Evolutionary conservation across 805 yeast genomes (phyloP), one percentile per base, ranked within the genome.

Genomic region (Tetrapisispora taiwanensis): DNA sequence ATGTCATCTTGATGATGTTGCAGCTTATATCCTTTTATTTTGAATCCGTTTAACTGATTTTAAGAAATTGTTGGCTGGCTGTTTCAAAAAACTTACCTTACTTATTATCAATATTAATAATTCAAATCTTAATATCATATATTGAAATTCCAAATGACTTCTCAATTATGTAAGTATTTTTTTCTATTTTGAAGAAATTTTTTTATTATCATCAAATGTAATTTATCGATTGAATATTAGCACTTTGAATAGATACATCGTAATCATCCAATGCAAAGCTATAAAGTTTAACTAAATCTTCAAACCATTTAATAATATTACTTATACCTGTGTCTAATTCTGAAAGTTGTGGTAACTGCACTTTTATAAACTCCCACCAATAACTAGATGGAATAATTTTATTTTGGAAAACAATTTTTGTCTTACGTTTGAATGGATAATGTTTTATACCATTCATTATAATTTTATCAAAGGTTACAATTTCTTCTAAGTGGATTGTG

Each of bases 331-430:
- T 46, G 39, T 53, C 52, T 6, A 43, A 37, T 7, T 48, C 53
- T 2, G 50, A 27, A 54, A 57, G 52, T 17, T 45, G 31, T 9
- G 63, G 64, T 7, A 60, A 32, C 36, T 57, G 57, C n/a, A 49
- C 42, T 19, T 51, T 53, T 22, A 62, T 30, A 30, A 57, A 55
- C 36, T 57, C 55, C 66, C 66, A 62, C 66, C 66, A 62, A 45
- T 50, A 60, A 39, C 50, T 53, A 5, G 64, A 59, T 22, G 64
- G 64, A 17, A 62, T 52, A 17, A 60, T 43, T 41, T 55, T 59
- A 30, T 55, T 51, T 40, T 52, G 55, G 46, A 44, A 60, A 34
- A 52, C 50, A 14, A 62, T 59, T 3, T 56, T 44, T 13, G 59
- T 53, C 46, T 59, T 60, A 27, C 52, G 53, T 32, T 49, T 55